Base-by-base conservation (phyloP, 1,284 basidiomycete species). In the Rhodotorula mucilaginosa region DNA sequence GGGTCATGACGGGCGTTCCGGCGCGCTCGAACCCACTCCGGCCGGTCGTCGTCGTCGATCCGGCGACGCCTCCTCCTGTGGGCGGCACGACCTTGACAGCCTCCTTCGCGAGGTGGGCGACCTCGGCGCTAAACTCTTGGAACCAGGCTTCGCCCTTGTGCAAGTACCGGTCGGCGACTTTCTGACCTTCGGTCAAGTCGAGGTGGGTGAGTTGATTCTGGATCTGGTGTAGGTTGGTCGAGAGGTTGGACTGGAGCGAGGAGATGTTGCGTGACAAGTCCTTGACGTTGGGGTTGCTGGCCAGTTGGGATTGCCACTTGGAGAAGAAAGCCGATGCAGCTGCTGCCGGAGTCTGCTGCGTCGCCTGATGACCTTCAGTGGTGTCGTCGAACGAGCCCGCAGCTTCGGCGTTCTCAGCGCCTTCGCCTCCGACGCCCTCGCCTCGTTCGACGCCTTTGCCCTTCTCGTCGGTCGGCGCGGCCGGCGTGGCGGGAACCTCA, bases 81-180 rank as follows among this genome's bases (percentile, higher is more conserved):
- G 93, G 93, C 1, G 93, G 93, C 15, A 97, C 84, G 64, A 97
- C 89, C 80, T 91, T 91, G 76, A 97, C 91, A 18, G 92, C 92
- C 63, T 93, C 91, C 68, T 87, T 87, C 47, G 76, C 77, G 29
- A 78, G 64, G 18, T 68, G 65, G 16, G 67, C 61, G 19, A 76
- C 76, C 56, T 76, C 77, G 57, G 64, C 39, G 6, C 49, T 39
- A 18, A 78, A 72, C 29, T 77, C 77, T 10, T 57, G 65, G 23
- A 78, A 64, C 73, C 77, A 77, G 18, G 65, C 61, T 56, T 76
- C 75, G 26, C 77, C 77, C 64, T 77, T 77, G 65, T 71, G 73
- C 21, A 77, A 68, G 70, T 77, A 78, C 19, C 64, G 72, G 59
- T 76, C 74, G 2, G 74, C 72, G 51, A 58, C 58, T n/a, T 73